A percentile compares a stretch with the other conserved stretches of the same genome.
These are phyloP conservation scores for Fragaria vesca DNA, from an alignment of 306 rosid genomes.

Conservation along the genomic window DNA sequence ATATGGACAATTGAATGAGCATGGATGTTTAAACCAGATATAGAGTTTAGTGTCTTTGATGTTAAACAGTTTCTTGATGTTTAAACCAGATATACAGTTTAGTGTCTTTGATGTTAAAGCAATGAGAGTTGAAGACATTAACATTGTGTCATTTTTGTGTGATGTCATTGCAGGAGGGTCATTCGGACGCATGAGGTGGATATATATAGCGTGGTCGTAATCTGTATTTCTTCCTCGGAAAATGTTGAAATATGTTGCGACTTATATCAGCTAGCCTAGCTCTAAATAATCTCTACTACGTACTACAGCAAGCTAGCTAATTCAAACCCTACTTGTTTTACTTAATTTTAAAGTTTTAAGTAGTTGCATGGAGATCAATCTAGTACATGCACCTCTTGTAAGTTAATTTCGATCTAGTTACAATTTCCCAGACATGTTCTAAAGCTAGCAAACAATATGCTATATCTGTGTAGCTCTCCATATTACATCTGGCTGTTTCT, in stretches of 20 bases:
- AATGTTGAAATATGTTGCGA: not conserved
- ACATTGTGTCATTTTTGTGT: not conserved
- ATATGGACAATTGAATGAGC: no score
- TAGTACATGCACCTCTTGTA: not conserved
- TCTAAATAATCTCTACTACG: constrained; percentile 12
- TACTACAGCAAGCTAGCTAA: constrained; percentile 9
- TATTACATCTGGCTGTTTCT: not conserved
- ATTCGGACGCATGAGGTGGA: constrained; percentile 8
- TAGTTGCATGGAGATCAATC: not conserved
- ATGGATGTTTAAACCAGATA: no score
- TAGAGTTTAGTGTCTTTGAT: no score
- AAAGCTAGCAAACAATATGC: not conserved
- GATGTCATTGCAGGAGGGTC: not conserved
- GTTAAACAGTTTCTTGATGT: no score
- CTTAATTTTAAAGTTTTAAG: not conserved
- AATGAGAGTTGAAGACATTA: not conserved
- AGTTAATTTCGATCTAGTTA: constrained; percentile 4
- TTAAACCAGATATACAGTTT: no score
- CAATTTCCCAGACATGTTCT: constrained; percentile 3
- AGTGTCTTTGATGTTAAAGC: not conserved
- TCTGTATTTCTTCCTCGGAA: not conserved
- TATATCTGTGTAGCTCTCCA: not conserved
- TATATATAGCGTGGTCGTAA: not conserved
- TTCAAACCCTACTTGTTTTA: not conserved
- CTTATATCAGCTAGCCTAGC: constrained; percentile 7